Conservation (phyloP, 495 filamentous ascomycete species). For the Aspergillus leporis region DNA sequence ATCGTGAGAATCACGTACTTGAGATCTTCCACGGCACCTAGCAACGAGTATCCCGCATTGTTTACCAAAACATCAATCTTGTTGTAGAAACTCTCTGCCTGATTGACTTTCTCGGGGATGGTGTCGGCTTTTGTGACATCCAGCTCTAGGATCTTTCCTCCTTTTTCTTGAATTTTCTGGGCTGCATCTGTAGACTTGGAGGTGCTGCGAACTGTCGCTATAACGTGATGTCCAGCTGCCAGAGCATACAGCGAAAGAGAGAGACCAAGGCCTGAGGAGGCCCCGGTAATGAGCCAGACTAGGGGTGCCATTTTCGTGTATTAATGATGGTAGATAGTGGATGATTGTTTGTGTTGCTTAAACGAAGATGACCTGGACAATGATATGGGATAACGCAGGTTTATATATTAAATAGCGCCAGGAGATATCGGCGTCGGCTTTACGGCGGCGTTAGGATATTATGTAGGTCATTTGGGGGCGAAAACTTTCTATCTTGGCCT, state of each 20-base stretch:
- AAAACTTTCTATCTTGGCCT: too few species aligned
- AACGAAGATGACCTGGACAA: too few species aligned
- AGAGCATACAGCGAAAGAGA: constrained; percentile 48
- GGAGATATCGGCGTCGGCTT: too few species aligned
- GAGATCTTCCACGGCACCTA: constrained; percentile 29
- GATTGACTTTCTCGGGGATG: background rate
- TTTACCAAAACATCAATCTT: constrained; percentile 33
- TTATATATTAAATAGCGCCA: too few species aligned
- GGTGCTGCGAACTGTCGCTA: constrained; percentile 54
- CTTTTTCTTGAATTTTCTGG: constrained; percentile 25
- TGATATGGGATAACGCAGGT: too few species aligned
- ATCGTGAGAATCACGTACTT: constrained; percentile 8
- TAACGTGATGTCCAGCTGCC: constrained; percentile 50
- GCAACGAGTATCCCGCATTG: constrained; percentile 32
- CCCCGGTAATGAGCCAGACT: constrained; percentile 57
- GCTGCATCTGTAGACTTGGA: constrained; percentile 29
- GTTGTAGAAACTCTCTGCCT: constrained; percentile 17
- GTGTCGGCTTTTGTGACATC: constrained; percentile 37
- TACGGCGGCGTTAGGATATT: too few species aligned
- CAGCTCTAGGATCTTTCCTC: constrained; percentile 33
- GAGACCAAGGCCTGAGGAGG: constrained; percentile 54
- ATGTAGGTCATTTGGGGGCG: too few species aligned
- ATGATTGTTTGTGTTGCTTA: background rate
- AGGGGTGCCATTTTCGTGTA: constrained; percentile 7
- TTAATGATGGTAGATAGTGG: background rate